A percentile compares a stretch with the other conserved stretches of the same genome.
These are phyloP conservation scores for Austroboletus novae-zelandiae DNA, from an alignment of 1,284 basidiomycete species.

Conservation along the genomic window DNA sequence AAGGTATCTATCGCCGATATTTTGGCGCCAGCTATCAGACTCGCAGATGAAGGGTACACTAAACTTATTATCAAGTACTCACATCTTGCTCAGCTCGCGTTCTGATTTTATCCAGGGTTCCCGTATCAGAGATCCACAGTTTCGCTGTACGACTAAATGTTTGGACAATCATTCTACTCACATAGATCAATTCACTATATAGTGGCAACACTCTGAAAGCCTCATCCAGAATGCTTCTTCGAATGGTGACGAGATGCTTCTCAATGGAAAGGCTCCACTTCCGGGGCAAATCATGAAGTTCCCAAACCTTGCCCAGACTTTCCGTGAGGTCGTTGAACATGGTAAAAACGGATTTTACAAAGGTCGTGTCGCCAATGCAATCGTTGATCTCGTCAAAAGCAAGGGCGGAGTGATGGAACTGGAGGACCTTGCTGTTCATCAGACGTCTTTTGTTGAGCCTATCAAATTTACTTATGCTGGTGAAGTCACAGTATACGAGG, in stretches of 20 bases:
- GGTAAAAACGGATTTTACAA: constrained; percentile 94
- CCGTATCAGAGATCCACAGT: constrained; percentile 78
- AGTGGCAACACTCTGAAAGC: constrained; percentile 78
- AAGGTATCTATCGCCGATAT: constrained; percentile 77
- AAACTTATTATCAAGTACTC: neutral
- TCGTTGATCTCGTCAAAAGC: constrained; percentile 81
- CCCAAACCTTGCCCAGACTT: constrained; percentile 81
- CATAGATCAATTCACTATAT: constrained; percentile 7
- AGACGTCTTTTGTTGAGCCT: constrained; percentile 80
- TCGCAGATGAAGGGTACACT: constrained; percentile 81
- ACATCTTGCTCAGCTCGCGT: constrained; percentile 4
- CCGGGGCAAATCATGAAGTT: constrained; percentile 78
- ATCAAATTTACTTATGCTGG: constrained; percentile 86
- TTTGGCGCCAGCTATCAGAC: constrained; percentile 81
- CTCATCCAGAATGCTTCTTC: constrained; percentile 82
- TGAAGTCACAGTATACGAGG: constrained; percentile 85
- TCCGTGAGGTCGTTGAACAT: constrained; percentile 73
- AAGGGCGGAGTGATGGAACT: constrained; percentile 90
- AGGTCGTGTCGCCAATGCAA: constrained; percentile 84
- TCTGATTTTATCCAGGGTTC: constrained; percentile 48
- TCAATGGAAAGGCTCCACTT: constrained; percentile 76
- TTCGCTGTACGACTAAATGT: constrained; percentile 43
- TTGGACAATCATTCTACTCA: neutral
- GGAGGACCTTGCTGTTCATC: constrained; percentile 81
- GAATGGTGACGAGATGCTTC: constrained; percentile 80